These are phyloP conservation scores for Penicillium palitans DNA, from an alignment of 2,329 filamentous ascomycete genomes.

Conservation along the genomic window DNA sequence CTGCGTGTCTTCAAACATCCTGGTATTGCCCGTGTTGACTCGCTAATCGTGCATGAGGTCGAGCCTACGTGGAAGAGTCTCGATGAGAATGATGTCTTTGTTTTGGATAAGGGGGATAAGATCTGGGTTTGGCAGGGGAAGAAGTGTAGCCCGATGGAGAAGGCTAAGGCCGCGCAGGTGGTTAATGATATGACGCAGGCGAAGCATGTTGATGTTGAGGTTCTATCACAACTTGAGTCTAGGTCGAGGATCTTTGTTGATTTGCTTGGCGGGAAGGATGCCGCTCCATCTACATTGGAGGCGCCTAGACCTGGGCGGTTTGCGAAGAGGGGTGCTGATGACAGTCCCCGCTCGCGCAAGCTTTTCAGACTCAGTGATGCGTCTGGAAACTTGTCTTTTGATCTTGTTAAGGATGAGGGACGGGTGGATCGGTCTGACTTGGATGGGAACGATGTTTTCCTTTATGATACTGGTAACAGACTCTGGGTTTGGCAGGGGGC, in stretches of 20 bases:
- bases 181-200: constrained; percentile 59
- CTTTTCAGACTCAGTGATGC: constrained; percentile 66
- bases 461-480: constrained; percentile 58
- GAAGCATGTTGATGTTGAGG: constrained; percentile 65
- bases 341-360: constrained; percentile 39
- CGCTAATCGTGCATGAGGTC: constrained; percentile 64
- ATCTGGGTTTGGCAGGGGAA: constrained; percentile 71
- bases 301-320: constrained; percentile 39
- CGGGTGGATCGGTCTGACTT: constrained; percentile 55
- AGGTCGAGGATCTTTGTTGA: constrained; percentile 54
- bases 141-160: constrained; percentile 67
- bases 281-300: constrained; percentile 45
- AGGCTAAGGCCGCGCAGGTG: constrained; percentile 66
- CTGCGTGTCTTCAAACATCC: constrained; percentile 65
- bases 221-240: constrained; percentile 60
- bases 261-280: constrained; percentile 54
- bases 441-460: constrained; percentile 65
- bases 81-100: constrained; percentile 67
- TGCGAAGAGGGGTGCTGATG: constrained; percentile 22
- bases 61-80: constrained; percentile 62
- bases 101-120: constrained; percentile 63
- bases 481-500: constrained; percentile 69
- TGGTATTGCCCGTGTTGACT: constrained; percentile 47
- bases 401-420: constrained; percentile 58
- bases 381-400: constrained; percentile 58